Evolutionary conservation across 306 rosid species (phyloP), one percentile per base, ranked within the genome.

Genomic region (Vigna radiata): DNA sequence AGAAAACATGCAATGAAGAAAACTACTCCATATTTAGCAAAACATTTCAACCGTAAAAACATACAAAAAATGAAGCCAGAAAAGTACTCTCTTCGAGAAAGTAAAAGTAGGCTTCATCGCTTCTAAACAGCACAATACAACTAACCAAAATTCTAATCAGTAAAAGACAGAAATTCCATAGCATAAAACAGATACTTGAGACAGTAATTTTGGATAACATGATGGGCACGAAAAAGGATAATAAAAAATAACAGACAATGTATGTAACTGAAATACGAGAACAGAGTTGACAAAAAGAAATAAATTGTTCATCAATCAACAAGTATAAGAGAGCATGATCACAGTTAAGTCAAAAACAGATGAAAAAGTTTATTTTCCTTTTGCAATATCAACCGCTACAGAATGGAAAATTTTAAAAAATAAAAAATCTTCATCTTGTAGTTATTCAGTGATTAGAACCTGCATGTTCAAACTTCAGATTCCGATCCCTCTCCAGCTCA

Each of bases 401-500:
- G 15, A 37, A 77, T 46, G 53, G 43, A 77, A 33, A 73, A 54
- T 62, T 39, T 59, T 37, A 16, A 17, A 16, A 17, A 9, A 17
- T 49, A 36, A 18, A 70, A 21, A 58, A 60, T 69, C 41, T n/a
- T 47, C 39, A 58, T 73, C 15, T 62, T 59, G 70, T n/a, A 78
- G 59, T 64, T 62, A 58, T 58, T 36, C 14, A 78, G 61, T 66
- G 18, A 68, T 59, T 73, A 53, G 50, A 81, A 94, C 97, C 98
- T 95, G 83, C 84, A 23, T 33, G 39, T 49, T 90, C 97, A 79
- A 89, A 53, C 74, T 67, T 90, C 76, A 86, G 81, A 86, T 90
- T 92, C 69, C 88, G 84, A 11, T 63, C 77, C 88, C 88, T 88
- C 92, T 95, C 98, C 87, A 89, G 76, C 77, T 92, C 97, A 81